Evolutionary conservation across 306 rosid species (phyloP), one percentile per base, ranked within the genome.

Genomic region (Cicer chorassanicum): DNA sequence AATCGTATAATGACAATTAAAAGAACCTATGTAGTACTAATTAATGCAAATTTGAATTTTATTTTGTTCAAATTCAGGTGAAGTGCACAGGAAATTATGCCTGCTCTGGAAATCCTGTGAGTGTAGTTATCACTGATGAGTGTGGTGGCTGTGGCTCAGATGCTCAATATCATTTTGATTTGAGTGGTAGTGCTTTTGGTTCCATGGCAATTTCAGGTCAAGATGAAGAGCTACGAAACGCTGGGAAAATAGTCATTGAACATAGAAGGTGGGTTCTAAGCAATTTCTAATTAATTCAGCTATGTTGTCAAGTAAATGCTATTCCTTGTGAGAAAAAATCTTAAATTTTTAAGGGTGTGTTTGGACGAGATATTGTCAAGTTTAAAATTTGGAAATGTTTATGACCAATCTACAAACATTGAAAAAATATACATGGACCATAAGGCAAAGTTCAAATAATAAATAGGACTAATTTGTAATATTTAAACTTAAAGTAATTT

Each of bases 181-280:
- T 93, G 72, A 93, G 98, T 40, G 97, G 97, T 13, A 79, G 65
- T 55, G 90, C 98, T 14, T 91, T 91, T 69, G 92, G 97, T 7
- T 89, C 94, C 83, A 89, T 93, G 98, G 98, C 98, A 6, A 7
- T 11, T 42, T 67, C 90, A 9, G 91, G 94, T 5, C 67, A 73
- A 9, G 88, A 73, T 18, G 68, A 60, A 18, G 53, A 70, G 50
- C 83, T 93, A 0, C 91, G 90, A 8, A 44, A 84, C 12, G 91
- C 88, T 7, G 96, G 96, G 4, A 68, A 43, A 16, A 57, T 91
- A 45, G 72, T 84, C 14, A 80, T 93, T 81, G 88, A 88, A 56
- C 80, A 91, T 51, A 78, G 62, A 83, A 89, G 96, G 97, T 86
- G 67, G 9, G 1, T 11, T 40, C 11, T 7, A 11, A 12, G 18